Base-by-base conservation (phyloP, 805 yeast species). In the Metschnikowia continentalis region DNA sequence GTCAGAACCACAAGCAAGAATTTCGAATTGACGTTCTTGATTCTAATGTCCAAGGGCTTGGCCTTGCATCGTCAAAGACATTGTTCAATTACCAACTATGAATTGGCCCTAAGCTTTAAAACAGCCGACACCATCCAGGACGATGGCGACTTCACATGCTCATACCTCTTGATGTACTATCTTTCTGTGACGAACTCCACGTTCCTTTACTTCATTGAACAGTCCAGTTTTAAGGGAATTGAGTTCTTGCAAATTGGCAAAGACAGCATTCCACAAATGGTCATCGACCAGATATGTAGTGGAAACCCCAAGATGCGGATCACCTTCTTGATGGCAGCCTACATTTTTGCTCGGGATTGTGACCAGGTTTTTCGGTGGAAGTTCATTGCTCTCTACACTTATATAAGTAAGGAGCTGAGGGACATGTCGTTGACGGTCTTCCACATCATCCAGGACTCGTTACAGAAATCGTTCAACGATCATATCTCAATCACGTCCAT, bases 21-120 rank as follows among this genome's bases (percentile, higher is more conserved):
- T 59, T 76, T 84, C 55, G 82, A 84, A 50, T 72, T 75, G 30
- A 71, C 80, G 17, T 61, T 85, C 35, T 63, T 81, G 32, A 69
- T 72, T 41, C 60, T 78, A 19, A 65, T 80, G 17, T 70, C 79
- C 3, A 82, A 78, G 59, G 92, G 91, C 0, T 64, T 85, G 38
- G 76, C 79, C 35, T 66, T 81, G 7, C 81, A 89, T 6, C 82
- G 79, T 50, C 72, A 84, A 19, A 78, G 77, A 51, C 76, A 74
- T 8, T 67, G 74, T 2, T 77, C 88, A 0, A 60, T 80, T 22
- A 41, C 26, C 20, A 11, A 40, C 32, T 35, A 19, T 20, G 42
- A 37, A 26, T 30, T 37, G 22, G 38, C 13, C 11, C 10, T 32
- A 5, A 22, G 10, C 10, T 19, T 48, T 35, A 35, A 43, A 26